phyloP scores from a whole-genome alignment of 805 yeast genomes.

The Ogataea paradorogensis region DNA sequence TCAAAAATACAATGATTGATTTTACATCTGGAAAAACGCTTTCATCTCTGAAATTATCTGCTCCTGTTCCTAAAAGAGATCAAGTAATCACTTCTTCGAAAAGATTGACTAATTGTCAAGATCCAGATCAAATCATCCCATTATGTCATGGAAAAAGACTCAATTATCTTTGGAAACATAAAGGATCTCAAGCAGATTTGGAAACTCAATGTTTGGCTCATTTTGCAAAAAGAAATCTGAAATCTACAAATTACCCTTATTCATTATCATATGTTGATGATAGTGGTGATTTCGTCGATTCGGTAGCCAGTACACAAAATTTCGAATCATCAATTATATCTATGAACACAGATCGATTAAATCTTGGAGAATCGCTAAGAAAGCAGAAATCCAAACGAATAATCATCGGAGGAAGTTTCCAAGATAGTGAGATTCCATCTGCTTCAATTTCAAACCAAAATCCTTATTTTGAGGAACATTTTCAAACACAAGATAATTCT shows the following conservation, averaged over 20 bases:
- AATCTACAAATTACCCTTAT: neutral
- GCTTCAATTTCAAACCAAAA: conserved; percentile 3
- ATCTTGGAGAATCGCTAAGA: conserved; percentile 7
- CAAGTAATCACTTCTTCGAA: conserved; percentile 17
- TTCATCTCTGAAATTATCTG: conserved; percentile 26
- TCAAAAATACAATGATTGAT: conserved; percentile 37
- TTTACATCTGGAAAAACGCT: conserved; percentile 36
- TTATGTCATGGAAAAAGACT: conserved; percentile 31
- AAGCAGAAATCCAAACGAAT: conserved; percentile 21
- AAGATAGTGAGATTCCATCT: conserved; percentile 15
- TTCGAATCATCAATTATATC: conserved; percentile 12
- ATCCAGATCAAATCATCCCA: conserved; percentile 26
- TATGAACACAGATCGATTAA: neutral
- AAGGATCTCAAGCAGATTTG: conserved; percentile 41
- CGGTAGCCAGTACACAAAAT: neutral
- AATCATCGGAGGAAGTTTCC: conserved; percentile 25
- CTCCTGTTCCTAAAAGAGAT: conserved; percentile 22
- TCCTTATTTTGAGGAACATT: conserved; percentile 9
- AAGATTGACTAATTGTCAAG: conserved; percentile 25
- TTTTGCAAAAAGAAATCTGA: conserved; percentile 5
- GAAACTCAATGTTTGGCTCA: conserved; percentile 23
- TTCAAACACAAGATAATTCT: conserved; percentile 10
- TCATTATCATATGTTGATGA: conserved; percentile 1
- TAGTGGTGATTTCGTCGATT: conserved; percentile 11
- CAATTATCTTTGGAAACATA: conserved; percentile 48